These are phyloP conservation scores for Xylariales sp. DNA, from an alignment of 2,329 filamentous ascomycete genomes.

Conservation along the genomic window DNA sequence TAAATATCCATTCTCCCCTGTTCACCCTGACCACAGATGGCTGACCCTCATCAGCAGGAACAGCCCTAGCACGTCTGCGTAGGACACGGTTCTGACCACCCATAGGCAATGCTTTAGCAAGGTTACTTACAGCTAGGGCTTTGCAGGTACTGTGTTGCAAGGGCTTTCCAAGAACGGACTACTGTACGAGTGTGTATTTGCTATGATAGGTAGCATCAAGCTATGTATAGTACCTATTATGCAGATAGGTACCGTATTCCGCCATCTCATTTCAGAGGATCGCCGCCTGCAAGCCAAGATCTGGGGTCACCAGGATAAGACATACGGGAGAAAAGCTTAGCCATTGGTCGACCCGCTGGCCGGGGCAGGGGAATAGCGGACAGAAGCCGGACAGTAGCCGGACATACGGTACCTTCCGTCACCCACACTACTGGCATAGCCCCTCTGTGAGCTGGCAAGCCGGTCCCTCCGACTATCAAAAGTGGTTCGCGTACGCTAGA, in stretches of 20 bases:
- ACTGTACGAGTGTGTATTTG: neutral
- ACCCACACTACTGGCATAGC: neutral
- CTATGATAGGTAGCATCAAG: neutral
- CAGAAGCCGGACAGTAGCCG: neutral
- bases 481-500: constrained; percentile 8
- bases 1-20: constrained; percentile 24
- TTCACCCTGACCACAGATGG: neutral
- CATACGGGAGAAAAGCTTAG: constrained; percentile 9
- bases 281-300: constrained; percentile 29
- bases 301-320: constrained; percentile 14
- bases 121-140: constrained; percentile 1
- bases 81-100: neutral
- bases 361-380: neutral
- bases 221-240: too few species aligned
- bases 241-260: neutral
- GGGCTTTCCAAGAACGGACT: too few species aligned
- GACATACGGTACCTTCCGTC: constrained; percentile 4
- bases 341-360: neutral
- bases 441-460: neutral
- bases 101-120: neutral
- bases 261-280: neutral
- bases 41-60: constrained; percentile 5
- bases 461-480: neutral
- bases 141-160: neutral
- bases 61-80: neutral